These are phyloP conservation scores for Pseudonitzschia multistriata DNA, from an alignment of 108 stramenopile genomes.

Conservation along the genomic window DNA sequence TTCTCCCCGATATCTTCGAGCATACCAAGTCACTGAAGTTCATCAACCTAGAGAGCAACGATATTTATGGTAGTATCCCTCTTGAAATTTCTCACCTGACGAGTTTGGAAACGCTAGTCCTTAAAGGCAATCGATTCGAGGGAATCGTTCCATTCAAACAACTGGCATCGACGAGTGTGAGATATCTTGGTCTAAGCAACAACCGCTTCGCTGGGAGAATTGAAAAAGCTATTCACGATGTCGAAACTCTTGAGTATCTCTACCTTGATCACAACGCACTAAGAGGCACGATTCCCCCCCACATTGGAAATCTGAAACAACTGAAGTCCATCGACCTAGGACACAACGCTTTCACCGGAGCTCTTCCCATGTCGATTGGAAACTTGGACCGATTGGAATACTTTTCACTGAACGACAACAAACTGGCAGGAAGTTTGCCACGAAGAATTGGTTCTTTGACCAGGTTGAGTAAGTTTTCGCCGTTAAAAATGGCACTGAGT, in stretches of 20 bases:
- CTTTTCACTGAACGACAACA: conserved; percentile 47
- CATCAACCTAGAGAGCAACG: conserved; percentile 46
- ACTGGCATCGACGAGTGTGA: conserved; percentile 45
- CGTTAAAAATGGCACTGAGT: not conserved
- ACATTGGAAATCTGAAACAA: conserved; percentile 39
- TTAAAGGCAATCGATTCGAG: conserved; percentile 57
- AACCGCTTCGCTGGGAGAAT: conserved; percentile 62
- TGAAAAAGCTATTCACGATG: conserved; percentile 24
- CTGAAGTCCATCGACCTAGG: conserved; percentile 35
- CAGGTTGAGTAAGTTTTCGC: conserved; percentile 24
- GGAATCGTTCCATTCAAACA: conserved; percentile 36
- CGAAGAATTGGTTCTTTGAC: conserved; percentile 27
- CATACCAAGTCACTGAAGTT: conserved; percentile 31
- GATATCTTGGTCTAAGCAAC: conserved; percentile 56
- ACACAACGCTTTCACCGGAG: conserved; percentile 54
- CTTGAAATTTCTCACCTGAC: conserved; percentile 31
- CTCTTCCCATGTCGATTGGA: conserved; percentile 47
- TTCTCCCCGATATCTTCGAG: conserved; percentile 41
- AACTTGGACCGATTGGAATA: conserved; percentile 44
- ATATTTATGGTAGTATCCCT: conserved; percentile 53
- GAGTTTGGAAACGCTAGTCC: conserved; percentile 35
- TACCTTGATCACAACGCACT: conserved; percentile 67
- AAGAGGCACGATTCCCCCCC: conserved; percentile 47
- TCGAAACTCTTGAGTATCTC: conserved; percentile 52
- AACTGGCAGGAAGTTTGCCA: conserved; percentile 44